phyloP scores from a whole-genome alignment of 331 rosid species.

The Telfairia occidentalis region DNA sequence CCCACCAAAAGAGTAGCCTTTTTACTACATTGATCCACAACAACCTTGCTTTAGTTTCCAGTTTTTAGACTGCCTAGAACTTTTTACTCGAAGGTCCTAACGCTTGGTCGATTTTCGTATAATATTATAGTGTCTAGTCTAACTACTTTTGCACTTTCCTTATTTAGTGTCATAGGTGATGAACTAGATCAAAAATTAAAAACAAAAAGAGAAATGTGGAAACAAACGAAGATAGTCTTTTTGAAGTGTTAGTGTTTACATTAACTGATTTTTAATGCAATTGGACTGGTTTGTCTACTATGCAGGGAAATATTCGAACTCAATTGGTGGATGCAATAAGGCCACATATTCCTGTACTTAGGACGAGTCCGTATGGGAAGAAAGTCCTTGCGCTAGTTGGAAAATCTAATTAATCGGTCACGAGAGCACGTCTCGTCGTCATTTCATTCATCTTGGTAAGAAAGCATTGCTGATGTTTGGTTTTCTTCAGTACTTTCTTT shows the following conservation, averaged over 20 bases:
- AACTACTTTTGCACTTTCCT: neutral
- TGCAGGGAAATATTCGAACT: slow-evolving; percentile 31
- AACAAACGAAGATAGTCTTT: neutral
- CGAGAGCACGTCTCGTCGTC: neutral
- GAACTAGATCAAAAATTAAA: neutral
- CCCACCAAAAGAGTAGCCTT: neutral
- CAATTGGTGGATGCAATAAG: slow-evolving; percentile 36
- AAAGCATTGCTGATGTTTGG: neutral
- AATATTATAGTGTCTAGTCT: neutral
- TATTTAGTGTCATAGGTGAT: no score
- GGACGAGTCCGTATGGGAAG: slow-evolving; percentile 42
- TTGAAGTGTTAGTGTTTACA: neutral
- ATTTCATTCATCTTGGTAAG: slow-evolving; percentile 2
- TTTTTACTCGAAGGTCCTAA: neutral
- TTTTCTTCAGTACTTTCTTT: neutral
- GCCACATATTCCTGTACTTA: slow-evolving; percentile 28
- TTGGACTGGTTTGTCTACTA: neutral
- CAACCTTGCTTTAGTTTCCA: neutral
- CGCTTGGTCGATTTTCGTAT: neutral
- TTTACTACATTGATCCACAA: neutral
- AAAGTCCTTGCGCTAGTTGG: slow-evolving; percentile 32
- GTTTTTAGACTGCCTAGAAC: neutral
- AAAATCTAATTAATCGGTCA: slow-evolving; percentile 18
- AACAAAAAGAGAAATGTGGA: neutral
- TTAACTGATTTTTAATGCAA: neutral